Base-by-base conservation (phyloP, 2,329 filamentous ascomycete genomes). In the Xylaria polymorpha region DNA sequence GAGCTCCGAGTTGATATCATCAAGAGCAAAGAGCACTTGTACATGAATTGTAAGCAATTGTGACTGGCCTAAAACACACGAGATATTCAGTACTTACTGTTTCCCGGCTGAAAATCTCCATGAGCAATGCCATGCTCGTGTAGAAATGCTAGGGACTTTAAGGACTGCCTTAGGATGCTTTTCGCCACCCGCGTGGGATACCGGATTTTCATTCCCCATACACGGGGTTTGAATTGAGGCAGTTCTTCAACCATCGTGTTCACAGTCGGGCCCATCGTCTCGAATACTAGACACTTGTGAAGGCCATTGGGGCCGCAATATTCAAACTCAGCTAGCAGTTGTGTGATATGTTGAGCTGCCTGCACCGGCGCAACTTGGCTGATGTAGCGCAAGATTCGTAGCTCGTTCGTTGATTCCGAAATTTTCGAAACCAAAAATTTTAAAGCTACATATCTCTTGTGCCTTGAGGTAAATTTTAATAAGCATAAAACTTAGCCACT, bases 231-330 rank as follows among this genome's bases (percentile, higher is more conserved):
- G 70, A 78, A 78, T 55, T 75, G 73, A 4, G 77, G 74, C 22
- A 79, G 67, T 69, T 77, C 76, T 66, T 81, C 76, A 64, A 82
- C 77, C 67, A 66, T 71, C 51, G 79, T 75, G 12, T 80, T 76
- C 22, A 83, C 75, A 70, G 75, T 83, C 6, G 81, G 77, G 1
- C 81, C 81, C 29, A 83, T 61, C 9, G 81, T 72, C 48, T 83
- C 79, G 53, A 80, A 77, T 6, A 85, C 80, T 0, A 85, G 72
- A 71, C 83, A 85, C 18, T 76, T 70, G 66, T 85, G 83, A 1
- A 35, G 76, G 14, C 83, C 83, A 72, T 85, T 85, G 8, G 82
- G 82, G 18, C 84, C 82, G 1, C 71, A 44, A 43, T 81, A 57
- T 14, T 79, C 48, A 48, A 85, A 84, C 14, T 74, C 15, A 69